Evolutionary conservation across 2,329 filamentous ascomycete genomes (phyloP).

Genomic region (Aphanoascus verrucosus): DNA sequence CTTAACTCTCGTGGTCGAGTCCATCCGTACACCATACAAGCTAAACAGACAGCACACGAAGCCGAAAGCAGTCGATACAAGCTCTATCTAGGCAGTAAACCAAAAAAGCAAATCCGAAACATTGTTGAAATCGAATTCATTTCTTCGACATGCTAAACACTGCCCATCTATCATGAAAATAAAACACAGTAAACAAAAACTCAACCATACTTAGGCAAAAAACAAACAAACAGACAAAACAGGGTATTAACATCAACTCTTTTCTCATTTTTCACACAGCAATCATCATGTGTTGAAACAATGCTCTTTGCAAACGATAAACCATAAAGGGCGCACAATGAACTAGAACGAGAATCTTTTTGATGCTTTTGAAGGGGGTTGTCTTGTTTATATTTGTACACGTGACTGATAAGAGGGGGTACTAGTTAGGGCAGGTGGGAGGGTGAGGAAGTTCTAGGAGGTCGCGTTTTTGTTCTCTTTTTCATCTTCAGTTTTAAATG

Average conservation of each 20-base stretch:
- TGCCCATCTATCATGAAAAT: slow-evolving; percentile 6
- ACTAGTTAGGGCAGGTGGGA: background rate
- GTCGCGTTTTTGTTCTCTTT: no score
- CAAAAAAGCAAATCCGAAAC: background rate
- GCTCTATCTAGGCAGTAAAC: background rate
- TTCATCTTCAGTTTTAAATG: slow-evolving; percentile 3
- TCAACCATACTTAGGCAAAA: no score
- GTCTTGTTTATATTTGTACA: slow-evolving; percentile 10
- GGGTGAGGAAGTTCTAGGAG: no score
- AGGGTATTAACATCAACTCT: slow-evolving; percentile 8
- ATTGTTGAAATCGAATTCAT: background rate
- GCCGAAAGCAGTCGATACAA: background rate
- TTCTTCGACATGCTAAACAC: background rate
- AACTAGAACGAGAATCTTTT: background rate
- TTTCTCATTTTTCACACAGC: background rate
- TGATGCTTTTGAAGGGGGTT: background rate
- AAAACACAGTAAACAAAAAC: no score
- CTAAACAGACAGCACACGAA: background rate
- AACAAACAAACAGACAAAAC: background rate
- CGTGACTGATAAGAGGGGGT: slow-evolving; percentile 5
- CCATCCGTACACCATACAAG: background rate
- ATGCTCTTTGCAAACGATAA: background rate
- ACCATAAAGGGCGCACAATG: background rate
- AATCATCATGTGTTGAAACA: slow-evolving; percentile 12
- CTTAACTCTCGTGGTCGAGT: no score